Conservation (phyloP, 352 stramenopile species). For the Pythium inflatum region DNA sequence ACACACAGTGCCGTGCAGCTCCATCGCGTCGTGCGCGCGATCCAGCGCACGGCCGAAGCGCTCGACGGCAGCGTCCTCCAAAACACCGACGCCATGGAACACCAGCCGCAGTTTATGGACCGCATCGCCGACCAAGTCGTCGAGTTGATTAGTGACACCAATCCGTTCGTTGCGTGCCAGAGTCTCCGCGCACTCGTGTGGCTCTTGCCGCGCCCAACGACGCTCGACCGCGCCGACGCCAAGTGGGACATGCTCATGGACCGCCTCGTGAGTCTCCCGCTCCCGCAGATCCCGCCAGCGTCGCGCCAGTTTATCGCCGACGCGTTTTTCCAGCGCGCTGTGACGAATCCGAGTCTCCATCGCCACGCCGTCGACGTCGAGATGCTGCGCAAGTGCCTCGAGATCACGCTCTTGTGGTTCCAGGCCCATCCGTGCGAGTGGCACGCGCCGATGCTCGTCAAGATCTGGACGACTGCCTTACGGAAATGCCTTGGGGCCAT, state of each 20-base stretch:
- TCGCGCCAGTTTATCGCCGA: constrained; percentile 59
- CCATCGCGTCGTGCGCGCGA: constrained; percentile 51
- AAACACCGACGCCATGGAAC: constrained; percentile 36
- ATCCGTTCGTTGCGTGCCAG: constrained; percentile 61
- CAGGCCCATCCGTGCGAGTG: constrained; percentile 60
- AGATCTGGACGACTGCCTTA: constrained; percentile 65
- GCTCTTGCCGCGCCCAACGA: constrained; percentile 53
- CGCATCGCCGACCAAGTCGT: constrained; percentile 54
- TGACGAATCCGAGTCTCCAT: constrained; percentile 46
- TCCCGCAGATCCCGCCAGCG: constrained; percentile 52
- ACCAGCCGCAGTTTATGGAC: constrained; percentile 60
- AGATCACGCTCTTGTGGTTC: constrained; percentile 66
- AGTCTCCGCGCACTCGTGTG: constrained; percentile 72
- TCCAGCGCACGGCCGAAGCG: constrained; percentile 59
- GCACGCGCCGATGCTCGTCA: constrained; percentile 61
- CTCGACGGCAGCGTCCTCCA: constrained; percentile 56
- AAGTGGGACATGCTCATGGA: constrained; percentile 50
- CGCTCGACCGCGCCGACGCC: constrained; percentile 16
- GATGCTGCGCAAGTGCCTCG: constrained; percentile 54
- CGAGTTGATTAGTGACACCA: constrained; percentile 44
- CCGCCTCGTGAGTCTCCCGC: constrained; percentile 52
- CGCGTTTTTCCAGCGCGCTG: constrained; percentile 64
- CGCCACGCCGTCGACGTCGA: constrained; percentile 45
- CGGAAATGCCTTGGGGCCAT: constrained; percentile 44
- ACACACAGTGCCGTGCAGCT: constrained; percentile 39